Conservation (phyloP, 805 yeast genomes). For the Candida broadrunensis region DNA sequence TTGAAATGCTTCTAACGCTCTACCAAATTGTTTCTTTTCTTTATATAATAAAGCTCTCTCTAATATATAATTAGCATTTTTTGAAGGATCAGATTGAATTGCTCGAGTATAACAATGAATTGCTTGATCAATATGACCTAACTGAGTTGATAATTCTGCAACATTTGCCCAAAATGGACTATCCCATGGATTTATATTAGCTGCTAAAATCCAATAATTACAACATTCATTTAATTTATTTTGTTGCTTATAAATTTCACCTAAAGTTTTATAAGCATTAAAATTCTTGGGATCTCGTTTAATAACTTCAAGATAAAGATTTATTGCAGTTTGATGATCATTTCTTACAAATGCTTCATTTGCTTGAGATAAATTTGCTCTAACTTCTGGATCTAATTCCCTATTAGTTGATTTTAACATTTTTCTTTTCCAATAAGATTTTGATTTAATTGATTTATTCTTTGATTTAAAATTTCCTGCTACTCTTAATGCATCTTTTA, state of each 20-base stretch:
- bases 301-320: constrained; percentile 65
- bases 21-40: constrained; percentile 60
- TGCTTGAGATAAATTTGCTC: constrained; percentile 63
- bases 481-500: constrained; percentile 62
- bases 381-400: constrained; percentile 70
- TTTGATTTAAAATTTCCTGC: constrained; percentile 63
- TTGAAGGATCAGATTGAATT: constrained; percentile 14
- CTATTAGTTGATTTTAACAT: constrained; percentile 32
- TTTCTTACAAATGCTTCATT: constrained; percentile 74
- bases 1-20: constrained; percentile 74
- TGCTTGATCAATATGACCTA: constrained; percentile 74
- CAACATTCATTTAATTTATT: constrained; percentile 72
- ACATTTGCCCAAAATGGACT: constrained; percentile 75
- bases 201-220: constrained; percentile 78
- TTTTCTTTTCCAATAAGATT: constrained; percentile 36
- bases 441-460: constrained; percentile 29
- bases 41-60: constrained; percentile 67
- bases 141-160: constrained; percentile 61
- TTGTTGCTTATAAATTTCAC: constrained; percentile 72
- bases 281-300: constrained; percentile 73
- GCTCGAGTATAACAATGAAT: constrained; percentile 63
- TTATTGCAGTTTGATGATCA: constrained; percentile 58
- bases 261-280: constrained; percentile 84
- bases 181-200: constrained; percentile 73
- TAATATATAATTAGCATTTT: constrained; percentile 49